phyloP scores from a whole-genome alignment of 768 basidiomycete genomes.

The Sarcomyxa edulis region DNA sequence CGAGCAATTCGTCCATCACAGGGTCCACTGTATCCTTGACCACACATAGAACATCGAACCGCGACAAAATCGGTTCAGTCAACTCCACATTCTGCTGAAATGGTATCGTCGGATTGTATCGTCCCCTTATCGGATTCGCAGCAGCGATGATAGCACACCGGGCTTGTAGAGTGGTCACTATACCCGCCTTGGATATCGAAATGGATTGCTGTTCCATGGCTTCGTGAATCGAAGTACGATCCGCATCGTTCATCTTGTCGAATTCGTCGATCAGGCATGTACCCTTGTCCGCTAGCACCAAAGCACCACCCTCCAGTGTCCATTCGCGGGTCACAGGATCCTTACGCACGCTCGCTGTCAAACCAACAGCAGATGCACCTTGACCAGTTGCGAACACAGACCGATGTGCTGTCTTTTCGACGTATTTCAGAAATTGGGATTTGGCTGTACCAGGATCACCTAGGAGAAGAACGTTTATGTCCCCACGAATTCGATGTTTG shows the following conservation, averaged over 20 bases:
- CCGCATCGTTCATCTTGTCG: conserved; percentile 99
- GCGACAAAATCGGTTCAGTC: conserved; percentile 96
- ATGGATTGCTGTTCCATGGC: conserved; percentile 99
- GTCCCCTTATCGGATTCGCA: conserved; percentile 93
- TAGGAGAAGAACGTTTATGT: conserved; percentile 93
- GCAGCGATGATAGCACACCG: conserved; percentile 97
- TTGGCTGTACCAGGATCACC: conserved; percentile 99
- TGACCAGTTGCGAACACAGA: conserved; percentile 99
- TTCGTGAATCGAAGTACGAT: conserved; percentile 97
- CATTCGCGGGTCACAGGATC: conserved; percentile 97
- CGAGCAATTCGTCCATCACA: conserved; percentile 92
- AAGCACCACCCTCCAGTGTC: conserved; percentile 97
- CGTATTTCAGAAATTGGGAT: conserved; percentile 98
- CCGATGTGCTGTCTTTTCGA: conserved; percentile 96
- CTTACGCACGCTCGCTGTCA: conserved; percentile 98
- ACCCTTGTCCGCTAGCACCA: conserved; percentile 98
- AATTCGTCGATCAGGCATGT: conserved; percentile 98
- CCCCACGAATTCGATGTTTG: conserved; percentile 94
- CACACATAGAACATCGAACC: conserved; percentile 97
- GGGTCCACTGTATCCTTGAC: conserved; percentile 98
- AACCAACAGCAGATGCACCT: conserved; percentile 96
- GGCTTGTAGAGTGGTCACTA: conserved; percentile 96
- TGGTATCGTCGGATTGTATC: conserved; percentile 97
- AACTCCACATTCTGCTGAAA: conserved; percentile 98
- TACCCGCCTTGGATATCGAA: conserved; percentile 98